phyloP scores from a whole-genome alignment of 2,329 filamentous ascomycete genomes.

The Coleophoma crateriformis region DNA sequence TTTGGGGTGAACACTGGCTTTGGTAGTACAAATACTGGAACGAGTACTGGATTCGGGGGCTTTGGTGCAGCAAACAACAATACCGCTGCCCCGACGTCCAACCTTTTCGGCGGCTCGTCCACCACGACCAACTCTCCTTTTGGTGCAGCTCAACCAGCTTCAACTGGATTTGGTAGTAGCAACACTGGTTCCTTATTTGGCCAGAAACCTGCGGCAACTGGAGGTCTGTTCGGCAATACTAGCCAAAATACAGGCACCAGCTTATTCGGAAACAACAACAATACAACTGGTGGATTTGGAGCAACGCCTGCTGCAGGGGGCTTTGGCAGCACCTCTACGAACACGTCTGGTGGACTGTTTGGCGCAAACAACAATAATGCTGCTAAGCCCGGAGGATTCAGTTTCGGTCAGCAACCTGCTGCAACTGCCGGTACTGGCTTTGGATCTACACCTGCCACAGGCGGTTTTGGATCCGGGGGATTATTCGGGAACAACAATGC shows the following conservation, averaged over 20 bases:
- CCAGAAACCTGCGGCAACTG: constrained; percentile 13
- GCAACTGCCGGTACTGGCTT: constrained; percentile 15
- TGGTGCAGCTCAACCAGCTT: constrained; percentile 35
- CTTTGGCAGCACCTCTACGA: constrained; percentile 21
- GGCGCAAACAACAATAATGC: constrained; percentile 27
- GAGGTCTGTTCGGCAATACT: constrained; percentile 29
- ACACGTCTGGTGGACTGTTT: constrained; percentile 18
- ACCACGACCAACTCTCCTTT: constrained; percentile 34
- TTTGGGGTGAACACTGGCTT: constrained; percentile 62
- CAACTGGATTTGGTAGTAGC: constrained; percentile 42
- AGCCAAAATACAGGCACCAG: constrained; percentile 1
- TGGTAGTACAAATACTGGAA: constrained; percentile 26
- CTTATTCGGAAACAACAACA: not conserved
- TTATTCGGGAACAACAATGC: constrained; percentile 32
- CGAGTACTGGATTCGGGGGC: constrained; percentile 32
- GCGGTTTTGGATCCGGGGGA: constrained; percentile 18
- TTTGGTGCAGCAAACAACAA: constrained; percentile 23
- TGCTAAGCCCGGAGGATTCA: constrained; percentile 28
- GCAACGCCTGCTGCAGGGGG: constrained; percentile 10
- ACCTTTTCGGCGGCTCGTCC: constrained; percentile 33
- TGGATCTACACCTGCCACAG: constrained; percentile 17
- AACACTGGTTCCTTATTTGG: constrained; percentile 28
- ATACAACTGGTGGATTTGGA: constrained; percentile 22
- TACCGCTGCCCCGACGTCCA: constrained; percentile 14
- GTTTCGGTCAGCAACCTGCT: constrained; percentile 20